These are phyloP conservation scores for Cladobotryum mycophilum DNA, from an alignment of 2,329 filamentous ascomycete species.

Conservation along the genomic window DNA sequence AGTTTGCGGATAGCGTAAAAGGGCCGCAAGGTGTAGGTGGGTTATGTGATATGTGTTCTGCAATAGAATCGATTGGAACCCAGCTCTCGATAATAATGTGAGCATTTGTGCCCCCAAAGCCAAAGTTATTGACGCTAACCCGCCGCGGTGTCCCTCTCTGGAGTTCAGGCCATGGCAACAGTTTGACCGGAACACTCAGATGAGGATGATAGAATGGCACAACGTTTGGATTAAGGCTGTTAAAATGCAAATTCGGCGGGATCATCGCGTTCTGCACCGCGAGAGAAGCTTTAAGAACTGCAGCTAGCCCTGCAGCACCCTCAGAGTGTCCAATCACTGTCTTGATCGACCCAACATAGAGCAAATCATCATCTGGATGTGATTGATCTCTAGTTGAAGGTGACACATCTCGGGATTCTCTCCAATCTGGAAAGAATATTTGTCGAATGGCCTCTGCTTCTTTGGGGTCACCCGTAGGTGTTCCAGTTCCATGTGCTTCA, in stretches of 20 bases:
- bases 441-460: too few species aligned
- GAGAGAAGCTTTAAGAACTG: conserved; percentile 9
- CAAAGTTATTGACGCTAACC: conserved; percentile 31
- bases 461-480: too few species aligned
- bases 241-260: conserved; percentile 21
- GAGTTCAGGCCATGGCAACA: conserved; percentile 17
- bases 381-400: too few species aligned
- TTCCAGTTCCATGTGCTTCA: too few species aligned
- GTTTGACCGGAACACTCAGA: conserved; percentile 16
- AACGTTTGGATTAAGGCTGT: not conserved
- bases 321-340: conserved; percentile 16
- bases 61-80: not conserved
- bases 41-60: too few species aligned
- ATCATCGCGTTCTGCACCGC: conserved; percentile 11
- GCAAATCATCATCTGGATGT: too few species aligned
- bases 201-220: conserved; percentile 8
- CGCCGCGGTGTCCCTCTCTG: conserved; percentile 6
- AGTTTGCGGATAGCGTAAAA: not conserved
- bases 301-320: conserved; percentile 13
- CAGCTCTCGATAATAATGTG: conserved; percentile 33
- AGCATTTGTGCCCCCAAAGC: conserved; percentile 36
- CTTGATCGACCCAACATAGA: conserved; percentile 8
- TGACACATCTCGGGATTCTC: too few species aligned
- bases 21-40: not conserved
- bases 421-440: too few species aligned